Evolutionary conservation across 2,329 filamentous ascomycete genomes (phyloP), one percentile per base, ranked within the genome.

Genomic region (Colletotrichum musicola): DNA sequence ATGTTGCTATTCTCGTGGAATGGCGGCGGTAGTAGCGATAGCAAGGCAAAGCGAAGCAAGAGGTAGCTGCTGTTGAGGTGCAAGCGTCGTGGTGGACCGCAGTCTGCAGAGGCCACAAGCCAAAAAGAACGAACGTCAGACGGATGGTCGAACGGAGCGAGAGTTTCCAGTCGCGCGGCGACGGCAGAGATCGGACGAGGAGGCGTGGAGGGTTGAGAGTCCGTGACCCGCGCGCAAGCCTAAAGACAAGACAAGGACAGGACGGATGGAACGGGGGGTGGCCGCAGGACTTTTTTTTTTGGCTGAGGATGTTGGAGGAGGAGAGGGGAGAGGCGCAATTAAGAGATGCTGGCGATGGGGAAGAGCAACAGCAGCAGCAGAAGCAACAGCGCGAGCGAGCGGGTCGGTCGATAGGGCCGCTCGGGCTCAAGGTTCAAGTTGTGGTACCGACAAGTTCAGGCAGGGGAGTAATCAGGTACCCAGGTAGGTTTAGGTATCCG

Each of bases 151-250:
- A 59, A 55, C 40, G 54, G 47, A 68, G 42, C 38, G 47, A 55
- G 47, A 55, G 61, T 64, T 59, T 64, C 54, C 60, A 58, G 47
- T 64, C 54, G 60, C 51, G 61, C 54, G 61, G 42, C 44, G 61
- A 22, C 22, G 35, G 58, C 16, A 56, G 30, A 68, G 65, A 68
- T 68, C 27, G 47, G 65, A 68, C 42, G 65, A 65, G 55, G 55
- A 55, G 55, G 44, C 50, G 55, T 56, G 49, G 61, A 65, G 35
- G 50, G 35, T 65, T 42, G 61, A 20, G 44, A 51, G 65, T 64
- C 55, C 62, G 65, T 63, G 65, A 38, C 50, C 49, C 25, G 59
- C 49, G 59, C 49, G 22, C 22, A 40, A 46, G 49, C 46, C 50
- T 46, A 56, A 54, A 47, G 50, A n/a, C 58, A 22, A 60, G 38